These are phyloP conservation scores for Dryas octopetala DNA, from an alignment of 306 rosid species.

Conservation along the genomic window DNA sequence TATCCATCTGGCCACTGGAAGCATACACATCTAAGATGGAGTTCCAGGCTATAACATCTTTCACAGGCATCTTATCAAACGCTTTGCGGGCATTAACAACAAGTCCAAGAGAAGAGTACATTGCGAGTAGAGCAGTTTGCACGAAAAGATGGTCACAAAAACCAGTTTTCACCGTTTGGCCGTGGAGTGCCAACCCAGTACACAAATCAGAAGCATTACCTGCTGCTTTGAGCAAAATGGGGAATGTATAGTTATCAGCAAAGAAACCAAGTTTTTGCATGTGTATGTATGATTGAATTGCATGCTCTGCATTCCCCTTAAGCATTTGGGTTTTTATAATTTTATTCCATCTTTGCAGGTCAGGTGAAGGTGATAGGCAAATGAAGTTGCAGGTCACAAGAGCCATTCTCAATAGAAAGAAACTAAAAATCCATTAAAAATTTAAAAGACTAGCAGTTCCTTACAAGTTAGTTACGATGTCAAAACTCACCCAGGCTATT, in stretches of 20 bases:
- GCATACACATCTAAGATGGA: constrained; percentile 31
- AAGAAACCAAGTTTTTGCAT: constrained; percentile 30
- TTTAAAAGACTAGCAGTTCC: no score
- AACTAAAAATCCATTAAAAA: neutral
- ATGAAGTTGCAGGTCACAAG: constrained; percentile 15
- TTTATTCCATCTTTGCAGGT: constrained; percentile 25
- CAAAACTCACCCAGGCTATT: neutral
- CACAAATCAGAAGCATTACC: constrained; percentile 5
- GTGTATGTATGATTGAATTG: constrained; percentile 17
- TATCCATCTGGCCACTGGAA: constrained; percentile 26
- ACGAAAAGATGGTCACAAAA: constrained; percentile 21
- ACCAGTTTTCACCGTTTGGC: constrained; percentile 23
- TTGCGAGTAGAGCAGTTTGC: constrained; percentile 27
- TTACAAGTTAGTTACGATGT: neutral
- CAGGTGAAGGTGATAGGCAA: constrained; percentile 3
- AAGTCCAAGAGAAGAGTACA: constrained; percentile 10
- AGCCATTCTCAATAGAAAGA: constrained; percentile 15
- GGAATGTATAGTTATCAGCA: constrained; percentile 35
- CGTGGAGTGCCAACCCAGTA: constrained; percentile 25
- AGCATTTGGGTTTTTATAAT: constrained; percentile 22
- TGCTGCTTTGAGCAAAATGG: constrained; percentile 32
- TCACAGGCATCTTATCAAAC: constrained; percentile 33
- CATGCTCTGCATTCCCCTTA: constrained; percentile 19
- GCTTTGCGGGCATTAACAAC: constrained; percentile 18
- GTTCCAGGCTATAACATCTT: constrained; percentile 34